A percentile compares a stretch with the other conserved stretches of the same genome.
These are phyloP conservation scores for Suhomyces sp. DNA, from an alignment of 805 yeast genomes.

Conservation along the genomic window DNA sequence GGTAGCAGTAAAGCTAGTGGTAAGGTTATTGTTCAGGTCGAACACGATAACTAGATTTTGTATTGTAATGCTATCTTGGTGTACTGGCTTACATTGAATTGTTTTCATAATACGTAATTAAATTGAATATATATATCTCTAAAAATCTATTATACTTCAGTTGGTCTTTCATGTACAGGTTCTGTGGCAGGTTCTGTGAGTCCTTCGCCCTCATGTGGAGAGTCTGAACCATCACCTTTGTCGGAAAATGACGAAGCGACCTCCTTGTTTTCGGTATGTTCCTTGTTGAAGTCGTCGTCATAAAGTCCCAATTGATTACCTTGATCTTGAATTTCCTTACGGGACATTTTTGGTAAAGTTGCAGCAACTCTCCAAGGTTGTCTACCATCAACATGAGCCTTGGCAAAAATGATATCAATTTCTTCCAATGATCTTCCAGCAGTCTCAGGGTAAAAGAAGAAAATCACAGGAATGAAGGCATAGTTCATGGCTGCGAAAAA, in stretches of 20 bases:
- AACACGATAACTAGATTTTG: constrained; percentile 1
- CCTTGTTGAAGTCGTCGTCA: constrained; percentile 42
- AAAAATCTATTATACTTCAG: constrained; percentile 4
- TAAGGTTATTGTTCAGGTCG: constrained; percentile 53
- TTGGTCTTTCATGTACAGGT: constrained; percentile 5
- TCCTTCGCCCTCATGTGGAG: constrained; percentile 6
- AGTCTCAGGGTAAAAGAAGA: constrained; percentile 46
- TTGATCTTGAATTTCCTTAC: constrained; percentile 58
- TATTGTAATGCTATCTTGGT: too few relatives aligned
- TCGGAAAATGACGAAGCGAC: constrained; percentile 21
- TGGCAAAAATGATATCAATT: constrained; percentile 60
- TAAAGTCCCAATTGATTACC: constrained; percentile 58
- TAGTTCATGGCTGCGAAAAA: constrained; percentile 28
- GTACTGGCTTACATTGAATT: not conserved
- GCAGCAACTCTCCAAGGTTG: constrained; percentile 65
- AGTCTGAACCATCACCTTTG: constrained; percentile 4
- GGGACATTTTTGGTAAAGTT: constrained; percentile 57
- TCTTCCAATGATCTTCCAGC: constrained; percentile 47
- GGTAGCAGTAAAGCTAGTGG: constrained; percentile 57
- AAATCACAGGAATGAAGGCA: constrained; percentile 53
- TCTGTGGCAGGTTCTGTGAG: constrained; percentile 4
- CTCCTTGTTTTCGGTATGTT: constrained; percentile 34
- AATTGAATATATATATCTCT: too few relatives aligned
- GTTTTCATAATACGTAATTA: not conserved
- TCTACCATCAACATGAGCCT: constrained; percentile 55